phyloP scores from a whole-genome alignment of 2,329 filamentous ascomycete genomes.

The Xylaria sp. region DNA sequence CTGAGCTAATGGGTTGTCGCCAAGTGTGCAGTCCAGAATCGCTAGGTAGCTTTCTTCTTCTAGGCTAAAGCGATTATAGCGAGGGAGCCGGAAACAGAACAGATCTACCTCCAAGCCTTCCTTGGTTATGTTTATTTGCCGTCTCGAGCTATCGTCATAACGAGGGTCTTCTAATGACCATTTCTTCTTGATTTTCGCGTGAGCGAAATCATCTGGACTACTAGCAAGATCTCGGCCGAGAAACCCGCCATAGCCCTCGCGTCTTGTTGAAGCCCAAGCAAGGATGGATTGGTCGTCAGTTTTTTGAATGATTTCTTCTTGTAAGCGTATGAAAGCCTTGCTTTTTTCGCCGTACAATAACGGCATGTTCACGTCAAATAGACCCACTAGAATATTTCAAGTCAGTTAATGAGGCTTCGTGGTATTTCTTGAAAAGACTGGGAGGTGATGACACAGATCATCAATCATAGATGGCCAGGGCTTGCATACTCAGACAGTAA shows the following conservation, averaged over 20 bases:
- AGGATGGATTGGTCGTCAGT: constrained; percentile 15
- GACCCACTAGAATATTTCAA: not conserved
- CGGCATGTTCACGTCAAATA: constrained; percentile 25
- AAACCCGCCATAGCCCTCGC: not conserved
- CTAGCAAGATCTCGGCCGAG: not conserved
- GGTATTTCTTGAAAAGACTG: not conserved
- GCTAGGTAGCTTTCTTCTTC: not conserved
- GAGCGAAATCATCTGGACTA: not conserved
- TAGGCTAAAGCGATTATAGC: not conserved
- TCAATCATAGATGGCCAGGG: not conserved
- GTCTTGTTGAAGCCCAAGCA: not conserved
- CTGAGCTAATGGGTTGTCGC: constrained; percentile 2
- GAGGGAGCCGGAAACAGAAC: not conserved
- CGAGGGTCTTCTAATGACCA: not conserved
- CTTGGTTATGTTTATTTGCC: not conserved
- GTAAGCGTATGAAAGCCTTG: constrained; percentile 13
- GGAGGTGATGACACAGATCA: not conserved
- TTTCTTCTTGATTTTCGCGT: not conserved
- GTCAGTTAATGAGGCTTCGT: not conserved
- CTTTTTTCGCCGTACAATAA: constrained; percentile 16
- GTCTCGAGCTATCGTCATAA: not conserved
- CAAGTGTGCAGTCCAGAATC: constrained; percentile 6
- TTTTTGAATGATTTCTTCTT: constrained; percentile 18
- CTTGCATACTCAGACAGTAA: constrained; percentile 17
- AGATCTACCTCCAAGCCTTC: constrained; percentile 11